Base-by-base conservation (phyloP, 495 filamentous ascomycete genomes). In the Trichoderma virens region DNA sequence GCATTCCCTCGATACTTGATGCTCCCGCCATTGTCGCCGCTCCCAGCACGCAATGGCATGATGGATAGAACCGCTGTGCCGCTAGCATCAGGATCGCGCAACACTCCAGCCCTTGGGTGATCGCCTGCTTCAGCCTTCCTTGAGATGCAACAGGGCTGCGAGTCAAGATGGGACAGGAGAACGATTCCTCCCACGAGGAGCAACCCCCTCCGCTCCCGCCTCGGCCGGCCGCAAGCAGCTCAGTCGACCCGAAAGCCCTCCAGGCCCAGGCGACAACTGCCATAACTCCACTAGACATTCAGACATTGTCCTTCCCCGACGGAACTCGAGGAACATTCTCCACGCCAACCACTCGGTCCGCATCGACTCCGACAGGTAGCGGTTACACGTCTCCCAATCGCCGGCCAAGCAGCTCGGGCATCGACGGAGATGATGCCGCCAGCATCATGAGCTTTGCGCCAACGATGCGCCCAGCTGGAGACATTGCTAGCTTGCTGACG, bases 371-470 rank as follows among this genome's bases (percentile, higher is more conserved):
- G 31, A 5, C 63, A 60, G 27, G 69, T 27, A 72, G 76, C 56
- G 75, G 70, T 34, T 64, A 67, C 67, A 70, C 68, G 13, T 69
- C 71, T 13, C 70, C 79, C 16, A 68, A 39, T 47, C 72, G 71
- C 5, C 66, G 70, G 14, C 62, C 63, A 60, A 65, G 62, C n/a
- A 68, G 66, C 56, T 47, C 63, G 2, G 62, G 64, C 43, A 61
- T 64, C 18, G 90, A 91, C 63, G 76, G 77, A n/a, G 88, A 87
- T 56, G 95, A 98, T 67, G 85, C 85, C 11, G 86, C 88, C 65
- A 98, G 95, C 71, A 79, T 98, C 45, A 85, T 84, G 74, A 97
- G 92, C 79, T 87, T 86, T 72, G 83, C 88, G 11, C 91, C 90
- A 11, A 92, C 91, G 7, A 66, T 89, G 20, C 89, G 88, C 30